phyloP scores from a whole-genome alignment of 1,284 basidiomycete species.

The Fomitopsis betulina region DNA sequence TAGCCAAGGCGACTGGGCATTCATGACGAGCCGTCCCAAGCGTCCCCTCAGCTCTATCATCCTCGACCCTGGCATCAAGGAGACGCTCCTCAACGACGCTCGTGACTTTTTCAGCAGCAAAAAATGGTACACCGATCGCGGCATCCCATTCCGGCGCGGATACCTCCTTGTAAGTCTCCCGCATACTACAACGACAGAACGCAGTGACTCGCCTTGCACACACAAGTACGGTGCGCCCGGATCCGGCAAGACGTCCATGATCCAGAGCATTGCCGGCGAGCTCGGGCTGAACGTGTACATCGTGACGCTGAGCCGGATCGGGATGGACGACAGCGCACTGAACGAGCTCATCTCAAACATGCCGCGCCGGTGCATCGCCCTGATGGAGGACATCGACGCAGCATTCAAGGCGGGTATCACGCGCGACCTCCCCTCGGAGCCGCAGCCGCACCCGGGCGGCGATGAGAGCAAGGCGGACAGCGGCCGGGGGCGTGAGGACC shows the following conservation, averaged over 20 bases:
- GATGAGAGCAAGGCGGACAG: not conserved
- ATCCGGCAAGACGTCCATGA: slow-evolving; percentile 71
- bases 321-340: slow-evolving; percentile 64
- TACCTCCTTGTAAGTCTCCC: slow-evolving; percentile 53
- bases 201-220: not conserved
- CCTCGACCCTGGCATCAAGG: slow-evolving; percentile 17
- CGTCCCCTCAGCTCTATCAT: slow-evolving; percentile 16
- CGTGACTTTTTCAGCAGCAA: slow-evolving; percentile 17
- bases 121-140: slow-evolving; percentile 47
- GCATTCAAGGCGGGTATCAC: slow-evolving; percentile 47
- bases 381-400: slow-evolving; percentile 82
- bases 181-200: not conserved
- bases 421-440: slow-evolving; percentile 21
- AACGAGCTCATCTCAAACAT: slow-evolving; percentile 58
- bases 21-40: slow-evolving; percentile 12
- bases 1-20: slow-evolving; percentile 13
- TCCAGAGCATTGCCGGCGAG: slow-evolving; percentile 74
- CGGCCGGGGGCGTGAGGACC: slow-evolving; percentile 1
- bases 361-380: slow-evolving; percentile 64
- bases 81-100: slow-evolving; percentile 17
- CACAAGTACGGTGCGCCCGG: slow-evolving; percentile 66
- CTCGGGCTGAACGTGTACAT: slow-evolving; percentile 73
- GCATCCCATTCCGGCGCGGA: slow-evolving; percentile 68
- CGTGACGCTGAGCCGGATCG: slow-evolving; percentile 63
- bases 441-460: not conserved